A percentile compares a stretch with the other conserved stretches of the same genome.
Evolutionary conservation across 1,284 basidiomycete species (phyloP).

Genomic region (Ganoderma lingzhi): DNA sequence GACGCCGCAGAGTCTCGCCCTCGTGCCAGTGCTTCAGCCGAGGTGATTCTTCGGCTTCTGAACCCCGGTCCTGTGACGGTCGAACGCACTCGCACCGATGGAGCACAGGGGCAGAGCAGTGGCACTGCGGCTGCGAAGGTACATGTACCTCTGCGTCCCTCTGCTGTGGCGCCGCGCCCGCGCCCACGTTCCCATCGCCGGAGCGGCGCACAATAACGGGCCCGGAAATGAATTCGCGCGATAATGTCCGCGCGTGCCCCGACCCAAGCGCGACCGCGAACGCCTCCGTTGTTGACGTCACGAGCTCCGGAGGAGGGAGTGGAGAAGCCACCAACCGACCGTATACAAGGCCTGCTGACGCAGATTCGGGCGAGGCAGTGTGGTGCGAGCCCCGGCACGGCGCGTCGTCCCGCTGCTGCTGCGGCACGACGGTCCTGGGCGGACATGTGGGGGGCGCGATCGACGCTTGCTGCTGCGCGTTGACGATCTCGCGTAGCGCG

Average conservation of each 20-base stretch:
- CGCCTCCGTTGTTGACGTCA: background rate
- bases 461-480: slow-evolving; percentile 20
- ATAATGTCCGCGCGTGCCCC: slow-evolving; percentile 5
- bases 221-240: slow-evolving; percentile 18
- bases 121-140: background rate
- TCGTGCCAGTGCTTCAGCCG: background rate
- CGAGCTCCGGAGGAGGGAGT: background rate
- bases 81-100: background rate
- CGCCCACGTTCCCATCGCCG: background rate
- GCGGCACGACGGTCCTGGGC: slow-evolving; percentile 29
- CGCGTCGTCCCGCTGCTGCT: slow-evolving; percentile 27
- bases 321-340: background rate
- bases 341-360: slow-evolving; percentile 19
- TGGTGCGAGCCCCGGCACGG: slow-evolving; percentile 17
- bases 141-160: too few species aligned
- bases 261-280: background rate
- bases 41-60: background rate
- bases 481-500: slow-evolving; percentile 27
- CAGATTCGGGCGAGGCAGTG: background rate
- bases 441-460: slow-evolving; percentile 23
- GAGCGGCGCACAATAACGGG: background rate
- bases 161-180: slow-evolving; percentile 5
- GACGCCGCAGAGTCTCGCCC: background rate
- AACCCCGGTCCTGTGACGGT: background rate
- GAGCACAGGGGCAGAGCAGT: background rate